phyloP scores from a whole-genome alignment of 768 basidiomycete genomes.

The Collybia sordida region DNA sequence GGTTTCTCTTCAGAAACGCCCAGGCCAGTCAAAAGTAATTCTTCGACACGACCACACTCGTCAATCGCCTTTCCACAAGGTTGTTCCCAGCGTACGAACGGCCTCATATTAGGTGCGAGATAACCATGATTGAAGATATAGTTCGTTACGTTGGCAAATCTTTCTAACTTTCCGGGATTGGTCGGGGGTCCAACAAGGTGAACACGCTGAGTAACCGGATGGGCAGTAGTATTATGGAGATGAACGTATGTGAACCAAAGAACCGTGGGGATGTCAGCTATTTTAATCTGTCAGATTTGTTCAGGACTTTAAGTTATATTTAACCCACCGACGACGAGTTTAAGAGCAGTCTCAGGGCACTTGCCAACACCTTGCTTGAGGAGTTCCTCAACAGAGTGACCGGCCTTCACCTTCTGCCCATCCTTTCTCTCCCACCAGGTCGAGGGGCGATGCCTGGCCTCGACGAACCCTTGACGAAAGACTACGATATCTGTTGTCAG shows the following conservation, averaged over 20 bases:
- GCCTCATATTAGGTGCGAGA: constrained; percentile 30
- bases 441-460: constrained; percentile 38
- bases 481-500: constrained; percentile 22
- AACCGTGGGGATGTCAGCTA: constrained; percentile 38
- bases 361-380: constrained; percentile 36
- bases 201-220: constrained; percentile 41
- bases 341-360: constrained; percentile 42
- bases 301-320: constrained; percentile 11
- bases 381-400: constrained; percentile 33
- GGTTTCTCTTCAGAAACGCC: constrained; percentile 34
- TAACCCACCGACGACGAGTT: constrained; percentile 40
- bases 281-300: neutral
- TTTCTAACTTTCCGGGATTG: constrained; percentile 26
- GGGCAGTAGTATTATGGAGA: constrained; percentile 26
- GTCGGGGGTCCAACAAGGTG: constrained; percentile 30
- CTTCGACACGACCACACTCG: constrained; percentile 22
- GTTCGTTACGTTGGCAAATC: constrained; percentile 47
- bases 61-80: constrained; percentile 32
- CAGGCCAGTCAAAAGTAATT: constrained; percentile 27
- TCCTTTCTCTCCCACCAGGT: constrained; percentile 45
- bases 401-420: constrained; percentile 34
- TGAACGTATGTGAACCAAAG: constrained; percentile 48
- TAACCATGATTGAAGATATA: constrained; percentile 42
- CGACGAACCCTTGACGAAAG: constrained; percentile 46
- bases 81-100: constrained; percentile 41